A percentile compares a stretch with the other conserved stretches of the same genome.
These are phyloP conservation scores for Dictyostelium purpureum DNA, from an alignment of 78 protist genomes.

Conservation along the genomic window DNA sequence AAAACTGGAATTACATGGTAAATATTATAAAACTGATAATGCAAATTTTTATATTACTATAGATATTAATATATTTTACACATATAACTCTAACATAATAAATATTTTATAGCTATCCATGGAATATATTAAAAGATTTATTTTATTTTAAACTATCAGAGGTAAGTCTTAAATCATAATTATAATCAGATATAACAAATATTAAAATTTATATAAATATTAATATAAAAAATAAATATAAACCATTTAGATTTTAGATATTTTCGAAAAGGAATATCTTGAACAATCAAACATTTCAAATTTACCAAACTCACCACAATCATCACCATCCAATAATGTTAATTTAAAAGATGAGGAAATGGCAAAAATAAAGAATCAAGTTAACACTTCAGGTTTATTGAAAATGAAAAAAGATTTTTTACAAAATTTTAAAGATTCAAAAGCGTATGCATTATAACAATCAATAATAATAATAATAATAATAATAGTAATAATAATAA, in stretches of 20 bases:
- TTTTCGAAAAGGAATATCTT: slow-evolving; percentile 23
- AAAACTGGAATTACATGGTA: slow-evolving; percentile 65
- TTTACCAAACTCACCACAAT: neutral
- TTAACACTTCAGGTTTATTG: slow-evolving; percentile 33
- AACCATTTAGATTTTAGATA: slow-evolving; percentile 44
- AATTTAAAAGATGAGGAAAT: slow-evolving; percentile 56
- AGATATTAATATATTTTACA: neutral
- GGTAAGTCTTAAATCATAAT: neutral
- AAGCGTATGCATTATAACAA: slow-evolving; percentile 2
- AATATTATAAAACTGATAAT: neutral
- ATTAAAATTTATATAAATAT: neutral
- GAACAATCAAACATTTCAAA: neutral
- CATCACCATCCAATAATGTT: slow-evolving; percentile 4
- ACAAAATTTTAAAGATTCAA: slow-evolving; percentile 30
- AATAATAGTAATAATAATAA: neutral
- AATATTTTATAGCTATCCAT: slow-evolving; percentile 42
- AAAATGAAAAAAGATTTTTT: slow-evolving; percentile 35
- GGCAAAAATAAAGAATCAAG: slow-evolving; percentile 66
- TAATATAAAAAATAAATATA: neutral
- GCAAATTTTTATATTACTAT: neutral
- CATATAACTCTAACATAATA: neutral
- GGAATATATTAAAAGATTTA: slow-evolving; percentile 47
- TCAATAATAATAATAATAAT: neutral
- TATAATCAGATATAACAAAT: neutral
- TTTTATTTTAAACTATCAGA: slow-evolving; percentile 42